Base-by-base conservation (phyloP, 1,139 yeast genomes). In the Candida sp. region DNA sequence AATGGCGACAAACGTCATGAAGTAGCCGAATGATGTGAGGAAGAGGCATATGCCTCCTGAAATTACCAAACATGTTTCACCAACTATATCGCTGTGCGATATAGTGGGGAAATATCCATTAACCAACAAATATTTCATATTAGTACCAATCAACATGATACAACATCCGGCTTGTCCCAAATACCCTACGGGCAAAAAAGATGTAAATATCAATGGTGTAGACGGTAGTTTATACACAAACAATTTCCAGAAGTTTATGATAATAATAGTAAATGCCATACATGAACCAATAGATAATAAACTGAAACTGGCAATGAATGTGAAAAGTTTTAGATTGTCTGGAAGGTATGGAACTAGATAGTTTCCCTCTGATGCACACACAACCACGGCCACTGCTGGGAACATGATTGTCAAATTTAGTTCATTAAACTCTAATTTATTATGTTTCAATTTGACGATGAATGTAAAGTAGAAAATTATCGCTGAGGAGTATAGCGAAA, bases 81-180 rank as follows among this genome's bases (percentile, higher is more conserved):
- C 63, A 11, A 57, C 43, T 6, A 55, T 45, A 3, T 15, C 6
- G 11, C 11, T 8, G 9, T 37, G 33, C 9, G 8, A 8, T 12
- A 23, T 19, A 11, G n/a, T 29, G n/a, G 22, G 3, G 22, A 21
- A 9, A 33, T 48, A 39, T 23, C 49, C 47, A 35, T 44, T 41
- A 40, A 49, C 46, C 35, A 64, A 39, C 21, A 64, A 44, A 15
- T 49, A 37, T 52, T 59, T 53, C 36, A 61, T 44, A 48, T 73
- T 70, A 21, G 61, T 57, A 5, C 89, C 87, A 52, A 84, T 71
- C 39, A 82, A 63, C 50, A 84, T 63, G 11, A 85, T 72, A 3
- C 86, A 86, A 60, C 70, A 87, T 2, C 88, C 78, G 3, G 95
- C 95, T 63, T 89, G 97, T 21, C 97, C 96, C 58, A 86, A 63